These are phyloP conservation scores for Leishmania arabica DNA, from an alignment of 208 protist genomes.

Conservation along the genomic window DNA sequence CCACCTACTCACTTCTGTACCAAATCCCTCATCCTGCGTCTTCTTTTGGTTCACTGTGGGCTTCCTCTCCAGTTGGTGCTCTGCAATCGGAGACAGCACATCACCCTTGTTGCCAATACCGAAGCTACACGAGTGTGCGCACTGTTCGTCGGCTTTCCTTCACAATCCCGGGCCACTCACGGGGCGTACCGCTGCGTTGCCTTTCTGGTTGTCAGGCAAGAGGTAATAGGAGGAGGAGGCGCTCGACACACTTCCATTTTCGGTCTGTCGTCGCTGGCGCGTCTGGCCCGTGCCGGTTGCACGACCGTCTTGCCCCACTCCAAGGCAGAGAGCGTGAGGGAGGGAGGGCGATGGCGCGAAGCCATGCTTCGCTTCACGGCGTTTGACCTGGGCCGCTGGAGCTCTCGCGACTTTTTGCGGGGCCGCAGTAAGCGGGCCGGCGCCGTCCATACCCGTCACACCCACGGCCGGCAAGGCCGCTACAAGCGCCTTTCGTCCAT, in stretches of 20 bases:
- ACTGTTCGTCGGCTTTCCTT: neutral
- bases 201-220: neutral
- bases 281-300: neutral
- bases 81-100: neutral
- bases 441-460: slow-evolving; percentile 85
- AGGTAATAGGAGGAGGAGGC: neutral
- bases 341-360: neutral
- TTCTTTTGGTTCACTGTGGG: neutral
- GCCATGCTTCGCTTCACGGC: slow-evolving; percentile 36
- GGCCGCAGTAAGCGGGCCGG: slow-evolving; percentile 75
- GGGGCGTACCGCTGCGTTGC: neutral
- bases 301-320: neutral
- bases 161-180: neutral
- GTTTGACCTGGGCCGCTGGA: slow-evolving; percentile 63
- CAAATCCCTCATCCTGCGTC: neutral
- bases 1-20: neutral
- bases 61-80: too few relatives aligned
- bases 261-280: neutral
- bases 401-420: slow-evolving; percentile 74
- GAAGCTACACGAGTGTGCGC: neutral
- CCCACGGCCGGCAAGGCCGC: slow-evolving; percentile 77
- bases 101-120: neutral
- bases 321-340: neutral
- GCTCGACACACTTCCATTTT: neutral
- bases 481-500: slow-evolving; percentile 72